Base-by-base conservation (phyloP, 257 asterid species). In the Plectranthus barbatus region DNA sequence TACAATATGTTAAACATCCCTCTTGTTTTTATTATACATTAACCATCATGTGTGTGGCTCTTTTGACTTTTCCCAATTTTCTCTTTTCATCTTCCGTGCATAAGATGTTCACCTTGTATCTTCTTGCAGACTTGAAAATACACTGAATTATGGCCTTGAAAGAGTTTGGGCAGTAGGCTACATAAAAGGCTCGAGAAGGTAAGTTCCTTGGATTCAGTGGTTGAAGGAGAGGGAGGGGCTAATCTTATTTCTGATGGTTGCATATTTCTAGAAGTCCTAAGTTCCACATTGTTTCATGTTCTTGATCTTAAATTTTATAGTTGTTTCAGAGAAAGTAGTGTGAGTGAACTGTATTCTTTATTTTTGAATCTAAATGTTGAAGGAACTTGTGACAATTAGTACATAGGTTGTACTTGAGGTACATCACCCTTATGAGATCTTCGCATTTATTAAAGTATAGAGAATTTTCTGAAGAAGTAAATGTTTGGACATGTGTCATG, bases 81-180 rank as follows among this genome's bases (percentile, higher is more conserved):
- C 5, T 46, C 17, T 34, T 33, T 9, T 44, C 7, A 7, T 20
- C 12, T 26, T 64, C 8, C n/a, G 9, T 40, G 53, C 20, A 37
- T 57, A 56, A 72, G 50, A 70, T 56, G 39, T 53, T 70, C 53
- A 74, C 64, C 20, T 65, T 60, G 19, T 68, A 26, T 68, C 56
- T 39, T 63, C 64, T 53, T 73, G 81, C 97, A 93, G 99, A 69
- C 94, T 87, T 64, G 99, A 93, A 73, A 93, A 90, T 76, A 93
- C 99, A n/a, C 71, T 93, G 77, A 93, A 93, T 76, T 93, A 93
- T 83, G 91, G 97, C 45, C 93, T 93, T 80, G 99, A 93, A 77
- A 81, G 99, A 81, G 99, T 93, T 70, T 93, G 99, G 97, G 90
- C 97, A 26, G 76, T 90, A 63, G 99, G 99, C 66, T 90, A 79